Evolutionary conservation across 2,329 filamentous ascomycete species (phyloP), one percentile per base, ranked within the genome.

Genomic region (Neocucurbitaria cava): DNA sequence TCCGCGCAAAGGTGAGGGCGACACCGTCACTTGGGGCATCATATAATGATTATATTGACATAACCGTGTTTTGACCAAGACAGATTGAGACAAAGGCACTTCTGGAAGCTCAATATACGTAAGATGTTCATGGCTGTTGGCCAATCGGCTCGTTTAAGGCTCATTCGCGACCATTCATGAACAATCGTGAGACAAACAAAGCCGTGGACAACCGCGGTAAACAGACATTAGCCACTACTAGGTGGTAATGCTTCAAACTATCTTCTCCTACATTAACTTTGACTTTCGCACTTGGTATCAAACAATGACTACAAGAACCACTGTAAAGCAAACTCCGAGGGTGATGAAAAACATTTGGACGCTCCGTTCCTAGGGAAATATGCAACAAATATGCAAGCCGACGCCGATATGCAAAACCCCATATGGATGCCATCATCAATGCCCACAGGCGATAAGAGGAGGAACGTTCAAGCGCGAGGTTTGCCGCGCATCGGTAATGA

Each of bases 171-270:
- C 44, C 43, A 46, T 47, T 63, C 56, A 60, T 55, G 46, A 53
- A 43, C 31, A 21, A 13, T 5, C 5, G 30, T 11, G 11, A 7
- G 41, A 43, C 33, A 28, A n/a, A 52, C 62, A 65, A 68, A 69
- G 67, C 69, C 69, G 68, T 50, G 50, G 57, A 64, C 62, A 70
- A 51, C 69, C 69, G 69, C 52, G 30, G 41, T 48, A 28, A 57
- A 50, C 54, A 62, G 46, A 54, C 53, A 55, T 58, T 55, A 63
- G 49, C 48, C 48, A 53, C 48, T 52, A 58, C 30, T 43, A 49
- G n/a, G n/a, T n/a, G n/a, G n/a, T n/a, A n/a, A n/a, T 55, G 54
- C 40, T 41, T 33, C 5, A 38, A 20, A 33, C n/a, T 44, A 38
- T 54, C 44, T 39, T 21, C n/a, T 47, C n/a, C 17, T 42, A 43